Conservation (phyloP, 179 eudicot species). For the Silene noctiflora region DNA sequence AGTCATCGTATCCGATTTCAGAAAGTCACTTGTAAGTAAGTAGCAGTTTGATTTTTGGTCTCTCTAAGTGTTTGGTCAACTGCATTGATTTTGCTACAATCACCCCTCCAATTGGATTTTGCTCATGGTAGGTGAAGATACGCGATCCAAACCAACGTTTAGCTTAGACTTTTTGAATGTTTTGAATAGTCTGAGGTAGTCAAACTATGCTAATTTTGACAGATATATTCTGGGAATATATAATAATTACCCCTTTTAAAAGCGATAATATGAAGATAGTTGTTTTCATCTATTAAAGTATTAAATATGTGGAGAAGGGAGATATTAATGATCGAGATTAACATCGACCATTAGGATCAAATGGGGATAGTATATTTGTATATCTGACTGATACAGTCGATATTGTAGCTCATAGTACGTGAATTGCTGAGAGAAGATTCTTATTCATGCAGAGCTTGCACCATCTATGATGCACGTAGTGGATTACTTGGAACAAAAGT, state of each 20-base stretch:
- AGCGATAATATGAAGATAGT: no score
- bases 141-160: not conserved
- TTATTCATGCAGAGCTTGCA: slow-evolving; percentile 15
- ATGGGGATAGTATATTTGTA: no score
- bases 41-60: not conserved
- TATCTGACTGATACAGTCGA: not conserved
- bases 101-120: not conserved
- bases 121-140: not conserved
- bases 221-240: no score
- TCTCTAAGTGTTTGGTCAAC: not conserved
- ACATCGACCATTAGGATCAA: not conserved
- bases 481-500: slow-evolving; percentile 34
- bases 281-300: no score
- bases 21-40: not conserved
- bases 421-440: slow-evolving; percentile 1
- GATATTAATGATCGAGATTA: not conserved
- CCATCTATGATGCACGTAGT: slow-evolving; percentile 14
- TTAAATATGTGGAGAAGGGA: not conserved
- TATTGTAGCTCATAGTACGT: not conserved
- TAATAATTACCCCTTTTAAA: no score
- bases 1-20: not conserved
- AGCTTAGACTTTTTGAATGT: not conserved
- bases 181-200: not conserved
- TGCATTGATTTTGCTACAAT: not conserved
- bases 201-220: no score